Conservation (phyloP, 352 stramenopile genomes). For the Thraustochytrium striatum region DNA sequence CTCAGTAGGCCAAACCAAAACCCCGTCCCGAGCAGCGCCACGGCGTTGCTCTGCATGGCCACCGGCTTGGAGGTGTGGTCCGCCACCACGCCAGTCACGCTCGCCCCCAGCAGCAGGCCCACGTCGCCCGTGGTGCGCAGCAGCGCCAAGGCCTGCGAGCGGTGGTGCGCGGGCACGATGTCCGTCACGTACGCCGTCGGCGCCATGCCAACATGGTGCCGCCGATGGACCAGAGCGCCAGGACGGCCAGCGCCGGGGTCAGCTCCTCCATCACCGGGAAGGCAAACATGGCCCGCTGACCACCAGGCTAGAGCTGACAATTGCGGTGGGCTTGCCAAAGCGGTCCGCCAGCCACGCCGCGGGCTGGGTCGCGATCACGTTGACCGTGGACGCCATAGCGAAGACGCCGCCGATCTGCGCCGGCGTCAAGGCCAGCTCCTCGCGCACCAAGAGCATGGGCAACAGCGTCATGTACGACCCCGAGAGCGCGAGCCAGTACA, state of each 20-base stretch:
- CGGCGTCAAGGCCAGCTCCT: conserved; percentile 58
- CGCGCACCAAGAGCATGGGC: conserved; percentile 61
- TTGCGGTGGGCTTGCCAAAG: conserved; percentile 60
- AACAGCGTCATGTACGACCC: conserved; percentile 67
- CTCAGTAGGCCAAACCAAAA: not conserved
- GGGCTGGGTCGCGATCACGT: conserved; percentile 62
- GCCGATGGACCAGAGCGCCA: conserved; percentile 61
- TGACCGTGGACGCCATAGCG: conserved; percentile 62
- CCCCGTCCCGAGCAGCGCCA: not conserved
- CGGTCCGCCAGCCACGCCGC: conserved; percentile 60
- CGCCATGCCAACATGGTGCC: conserved; percentile 60
- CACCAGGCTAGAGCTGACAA: conserved; percentile 60
- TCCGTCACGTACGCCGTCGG: conserved; percentile 59
- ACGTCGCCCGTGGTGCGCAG: conserved; percentile 65
- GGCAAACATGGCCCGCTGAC: conserved; percentile 57
- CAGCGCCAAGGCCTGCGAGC: conserved; percentile 64
- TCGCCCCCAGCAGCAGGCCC: conserved; percentile 63
- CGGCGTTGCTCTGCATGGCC: conserved; percentile 30
- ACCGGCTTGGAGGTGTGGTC: conserved; percentile 29
- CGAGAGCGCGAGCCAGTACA: conserved; percentile 63
- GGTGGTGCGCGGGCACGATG: conserved; percentile 56
- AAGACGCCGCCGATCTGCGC: conserved; percentile 63
- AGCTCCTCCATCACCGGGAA: conserved; percentile 54
- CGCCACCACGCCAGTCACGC: conserved; percentile 58
- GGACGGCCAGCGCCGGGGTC: conserved; percentile 53